These are phyloP conservation scores for Botrytis paeoniae DNA, from an alignment of 2,329 filamentous ascomycete species.

Conservation along the genomic window DNA sequence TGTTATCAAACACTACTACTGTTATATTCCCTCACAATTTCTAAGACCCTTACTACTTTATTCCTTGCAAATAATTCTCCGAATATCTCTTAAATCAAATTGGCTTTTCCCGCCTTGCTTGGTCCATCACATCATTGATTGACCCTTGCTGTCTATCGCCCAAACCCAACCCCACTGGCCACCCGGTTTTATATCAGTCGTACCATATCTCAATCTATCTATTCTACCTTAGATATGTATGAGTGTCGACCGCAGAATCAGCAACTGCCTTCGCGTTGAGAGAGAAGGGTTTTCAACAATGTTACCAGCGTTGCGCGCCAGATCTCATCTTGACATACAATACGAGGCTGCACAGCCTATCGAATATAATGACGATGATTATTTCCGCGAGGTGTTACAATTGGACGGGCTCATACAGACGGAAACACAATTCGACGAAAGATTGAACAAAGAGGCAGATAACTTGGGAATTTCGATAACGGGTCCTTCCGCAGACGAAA, in stretches of 20 bases:
- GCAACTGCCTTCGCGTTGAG: conserved; percentile 5
- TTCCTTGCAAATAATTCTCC: conserved; percentile 5
- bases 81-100: neutral
- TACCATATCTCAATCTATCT: neutral
- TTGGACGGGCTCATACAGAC: conserved; percentile 29
- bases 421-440: conserved; percentile 31
- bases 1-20: neutral
- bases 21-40: neutral
- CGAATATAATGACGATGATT: conserved; percentile 34
- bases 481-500: conserved; percentile 21
- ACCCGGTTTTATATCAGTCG: neutral
- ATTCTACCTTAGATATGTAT: conserved; percentile 13
- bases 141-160: conserved; percentile 7
- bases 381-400: conserved; percentile 35
- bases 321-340: conserved; percentile 20
- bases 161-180: neutral
- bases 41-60: neutral
- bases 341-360: conserved; percentile 13
- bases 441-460: conserved; percentile 31
- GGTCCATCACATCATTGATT: neutral
- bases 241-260: conserved; percentile 16
- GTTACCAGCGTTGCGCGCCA: conserved; percentile 18
- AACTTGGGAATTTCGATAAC: conserved; percentile 34
- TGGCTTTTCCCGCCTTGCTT: conserved; percentile 12
- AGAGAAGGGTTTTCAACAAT: conserved; percentile 12